Conservation (phyloP, 106 monocot species). For the Amphibolis antarctica region DNA sequence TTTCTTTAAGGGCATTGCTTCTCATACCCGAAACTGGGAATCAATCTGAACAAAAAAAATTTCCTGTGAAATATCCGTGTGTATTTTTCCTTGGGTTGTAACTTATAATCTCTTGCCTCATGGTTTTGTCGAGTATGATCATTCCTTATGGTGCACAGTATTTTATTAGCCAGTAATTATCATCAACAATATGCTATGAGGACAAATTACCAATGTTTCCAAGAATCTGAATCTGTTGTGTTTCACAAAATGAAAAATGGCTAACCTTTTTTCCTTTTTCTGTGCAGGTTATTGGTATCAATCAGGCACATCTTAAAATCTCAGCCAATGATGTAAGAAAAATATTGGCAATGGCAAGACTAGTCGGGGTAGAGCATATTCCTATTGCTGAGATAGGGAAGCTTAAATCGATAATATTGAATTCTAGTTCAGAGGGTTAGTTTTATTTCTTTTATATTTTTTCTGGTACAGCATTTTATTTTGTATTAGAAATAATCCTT, state of each 20-base stretch:
- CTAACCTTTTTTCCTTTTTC: not conserved
- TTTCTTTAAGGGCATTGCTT: too few relatives aligned
- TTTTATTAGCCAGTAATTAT: too few relatives aligned
- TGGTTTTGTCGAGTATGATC: not conserved
- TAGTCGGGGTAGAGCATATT: conserved; percentile 32
- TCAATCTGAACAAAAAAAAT: not conserved
- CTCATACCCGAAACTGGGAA: too few relatives aligned
- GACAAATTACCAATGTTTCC: too few relatives aligned
- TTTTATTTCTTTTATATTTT: too few relatives aligned
- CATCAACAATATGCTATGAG: too few relatives aligned
- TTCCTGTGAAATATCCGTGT: not conserved
- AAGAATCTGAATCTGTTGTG: too few relatives aligned
- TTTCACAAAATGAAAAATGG: too few relatives aligned
- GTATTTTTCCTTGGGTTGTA: not conserved
- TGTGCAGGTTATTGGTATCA: conserved; percentile 33
- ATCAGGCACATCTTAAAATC: conserved; percentile 6
- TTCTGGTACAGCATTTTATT: too few relatives aligned
- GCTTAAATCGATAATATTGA: conserved; percentile 45
- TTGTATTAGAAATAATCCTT: not conserved
- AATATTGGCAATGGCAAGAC: conserved; percentile 35
- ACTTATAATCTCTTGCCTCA: not conserved
- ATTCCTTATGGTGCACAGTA: too few relatives aligned
- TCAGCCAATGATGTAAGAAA: conserved; percentile 27
- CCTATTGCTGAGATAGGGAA: conserved; percentile 51
- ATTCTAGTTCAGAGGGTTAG: conserved; percentile 45